phyloP scores from a whole-genome alignment of 2,329 filamentous ascomycete species.

The Fusarium staphyleae region DNA sequence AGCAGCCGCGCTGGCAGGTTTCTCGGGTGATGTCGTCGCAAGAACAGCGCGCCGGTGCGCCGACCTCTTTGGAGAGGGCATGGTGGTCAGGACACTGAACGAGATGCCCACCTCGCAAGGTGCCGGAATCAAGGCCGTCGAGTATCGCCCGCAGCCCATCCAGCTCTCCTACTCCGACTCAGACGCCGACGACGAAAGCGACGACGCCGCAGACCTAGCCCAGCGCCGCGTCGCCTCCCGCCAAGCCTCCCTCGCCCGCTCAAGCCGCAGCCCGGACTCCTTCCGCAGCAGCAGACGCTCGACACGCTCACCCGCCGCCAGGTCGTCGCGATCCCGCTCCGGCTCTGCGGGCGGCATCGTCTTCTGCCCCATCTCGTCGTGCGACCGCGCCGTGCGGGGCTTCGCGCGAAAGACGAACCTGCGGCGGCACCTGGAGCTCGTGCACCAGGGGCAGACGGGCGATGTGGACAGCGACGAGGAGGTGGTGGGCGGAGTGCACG shows the following conservation, averaged over 20 bases:
- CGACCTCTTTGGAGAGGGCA: conserved; percentile 74
- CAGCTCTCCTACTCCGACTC: conserved; percentile 33
- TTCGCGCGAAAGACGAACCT: conserved; percentile 49
- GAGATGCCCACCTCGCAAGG: conserved; percentile 42
- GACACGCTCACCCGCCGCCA: conserved; percentile 29
- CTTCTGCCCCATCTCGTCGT: conserved; percentile 49
- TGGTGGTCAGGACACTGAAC: conserved; percentile 67
- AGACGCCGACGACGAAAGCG: conserved; percentile 36
- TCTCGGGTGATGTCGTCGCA: conserved; percentile 68
- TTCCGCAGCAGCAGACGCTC: conserved; percentile 32
- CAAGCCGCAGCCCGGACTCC: conserved; percentile 39
- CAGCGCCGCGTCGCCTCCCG: conserved; percentile 45
- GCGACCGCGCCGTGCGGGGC: conserved; percentile 47
- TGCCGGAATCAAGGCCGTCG: conserved; percentile 37
- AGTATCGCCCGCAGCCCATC: conserved; percentile 44
- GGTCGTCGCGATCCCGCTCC: conserved; percentile 36
- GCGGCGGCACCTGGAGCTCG: conserved; percentile 47
- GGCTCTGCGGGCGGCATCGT: conserved; percentile 45
- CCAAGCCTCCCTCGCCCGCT: conserved; percentile 41
- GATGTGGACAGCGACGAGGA: conserved; percentile 57
- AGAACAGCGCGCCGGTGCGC: conserved; percentile 78
- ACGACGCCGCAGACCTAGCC: conserved; percentile 35
- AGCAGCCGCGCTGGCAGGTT: conserved; percentile 77
- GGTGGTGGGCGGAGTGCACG: conserved; percentile 68
- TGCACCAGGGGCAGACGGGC: conserved; percentile 49